phyloP scores from a whole-genome alignment of 306 rosid genomes.

The Cucumis sativus region DNA sequence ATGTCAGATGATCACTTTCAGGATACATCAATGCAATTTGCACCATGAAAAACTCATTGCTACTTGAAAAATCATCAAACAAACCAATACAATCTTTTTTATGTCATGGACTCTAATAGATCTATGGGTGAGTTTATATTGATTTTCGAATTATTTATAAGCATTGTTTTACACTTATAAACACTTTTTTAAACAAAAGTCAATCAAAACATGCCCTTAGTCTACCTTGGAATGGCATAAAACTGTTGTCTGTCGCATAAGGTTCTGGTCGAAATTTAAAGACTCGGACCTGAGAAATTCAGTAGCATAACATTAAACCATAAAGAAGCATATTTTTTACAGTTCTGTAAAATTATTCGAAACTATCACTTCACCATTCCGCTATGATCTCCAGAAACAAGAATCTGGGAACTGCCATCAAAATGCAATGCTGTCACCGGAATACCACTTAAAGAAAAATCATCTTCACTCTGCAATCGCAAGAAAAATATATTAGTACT shows the following conservation, averaged over 20 bases:
- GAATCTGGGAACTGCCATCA: slow-evolving; percentile 32
- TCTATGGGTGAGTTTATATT: too few species aligned
- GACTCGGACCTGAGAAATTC: slow-evolving; percentile 52
- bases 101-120: not conserved
- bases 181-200: too few species aligned
- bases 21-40: not conserved
- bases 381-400: slow-evolving; percentile 82
- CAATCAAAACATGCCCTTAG: not conserved
- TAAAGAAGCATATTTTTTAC: not conserved
- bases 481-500: not conserved
- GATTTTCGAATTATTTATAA: too few species aligned
- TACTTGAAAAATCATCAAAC: not conserved
- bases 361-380: slow-evolving; percentile 53
- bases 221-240: slow-evolving; percentile 68
- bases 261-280: slow-evolving; percentile 75
- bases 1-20: slow-evolving; percentile 7
- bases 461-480: slow-evolving; percentile 62
- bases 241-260: slow-evolving; percentile 36
- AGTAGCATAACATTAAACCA: slow-evolving; percentile 3
- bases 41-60: not conserved
- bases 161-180: too few species aligned
- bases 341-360: not conserved
- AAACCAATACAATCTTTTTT: not conserved
- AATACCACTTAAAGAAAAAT: slow-evolving; percentile 55
- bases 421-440: slow-evolving; percentile 62